These are phyloP conservation scores for Coelastrella sp. DNA, from an alignment of 139 green algal species.

Conservation along the genomic window DNA sequence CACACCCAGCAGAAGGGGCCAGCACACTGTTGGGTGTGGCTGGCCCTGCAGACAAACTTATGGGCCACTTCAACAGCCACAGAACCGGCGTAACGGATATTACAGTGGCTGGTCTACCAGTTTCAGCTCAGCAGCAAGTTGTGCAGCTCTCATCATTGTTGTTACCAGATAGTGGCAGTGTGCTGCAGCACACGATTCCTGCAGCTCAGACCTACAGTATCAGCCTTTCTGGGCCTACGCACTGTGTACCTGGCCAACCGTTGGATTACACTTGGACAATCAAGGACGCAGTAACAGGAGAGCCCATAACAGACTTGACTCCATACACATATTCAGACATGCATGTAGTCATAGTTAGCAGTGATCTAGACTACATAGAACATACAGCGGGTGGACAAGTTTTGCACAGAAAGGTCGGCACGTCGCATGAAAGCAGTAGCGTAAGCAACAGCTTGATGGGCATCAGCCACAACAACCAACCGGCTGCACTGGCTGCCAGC, in stretches of 20 bases:
- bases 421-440: neutral
- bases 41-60: neutral
- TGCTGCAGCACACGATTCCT: neutral
- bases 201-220: neutral
- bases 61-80: neutral
- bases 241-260: neutral
- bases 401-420: neutral
- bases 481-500: neutral
- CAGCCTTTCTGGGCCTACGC: neutral
- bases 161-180: neutral
- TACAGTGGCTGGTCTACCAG: neutral
- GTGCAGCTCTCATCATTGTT: neutral
- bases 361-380: neutral
- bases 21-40: slow-evolving; percentile 1
- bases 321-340: neutral
- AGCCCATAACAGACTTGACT: neutral
- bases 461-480: neutral
- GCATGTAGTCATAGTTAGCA: neutral
- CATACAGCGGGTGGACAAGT: neutral
- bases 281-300: neutral
- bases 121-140: neutral
- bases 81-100: neutral
- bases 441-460: neutral
- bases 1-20: neutral
- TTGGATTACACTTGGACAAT: neutral